phyloP scores from a whole-genome alignment of 2,329 filamentous ascomycete species.

The Xylariaceae sp. region DNA sequence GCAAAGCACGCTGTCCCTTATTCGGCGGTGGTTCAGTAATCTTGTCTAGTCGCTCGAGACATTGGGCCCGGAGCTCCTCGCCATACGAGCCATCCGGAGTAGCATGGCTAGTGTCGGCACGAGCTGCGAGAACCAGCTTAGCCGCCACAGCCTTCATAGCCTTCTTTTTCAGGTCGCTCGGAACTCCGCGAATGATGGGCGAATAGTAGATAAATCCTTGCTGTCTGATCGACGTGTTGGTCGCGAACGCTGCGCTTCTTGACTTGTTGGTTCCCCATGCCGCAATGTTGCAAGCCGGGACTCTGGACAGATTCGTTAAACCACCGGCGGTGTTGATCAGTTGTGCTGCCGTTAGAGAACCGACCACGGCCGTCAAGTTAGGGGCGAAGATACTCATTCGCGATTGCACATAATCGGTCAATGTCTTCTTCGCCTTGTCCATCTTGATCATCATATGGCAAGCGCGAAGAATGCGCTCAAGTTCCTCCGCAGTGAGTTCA shows the following conservation, averaged over 20 bases:
- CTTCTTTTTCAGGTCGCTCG: constrained; percentile 82
- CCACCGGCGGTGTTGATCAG: constrained; percentile 94
- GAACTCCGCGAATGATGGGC: constrained; percentile 78
- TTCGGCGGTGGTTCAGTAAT: constrained; percentile 87
- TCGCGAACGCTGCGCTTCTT: constrained; percentile 67
- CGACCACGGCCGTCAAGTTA: constrained; percentile 84
- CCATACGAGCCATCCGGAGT: constrained; percentile 78
- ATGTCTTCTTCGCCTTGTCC: constrained; percentile 76
- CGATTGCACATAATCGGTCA: constrained; percentile 93
- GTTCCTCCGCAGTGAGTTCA: constrained; percentile 68
- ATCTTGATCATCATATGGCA: constrained; percentile 86
- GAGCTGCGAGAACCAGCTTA: constrained; percentile 88
- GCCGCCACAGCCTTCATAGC: constrained; percentile 92
- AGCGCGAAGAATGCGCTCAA: constrained; percentile 67
- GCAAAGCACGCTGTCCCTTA: constrained; percentile 78
- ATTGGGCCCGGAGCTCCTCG: constrained; percentile 74
- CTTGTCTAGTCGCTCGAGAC: constrained; percentile 83
- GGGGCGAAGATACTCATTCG: constrained; percentile 96
- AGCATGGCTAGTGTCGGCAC: constrained; percentile 80
- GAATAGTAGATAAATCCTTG: constrained; percentile 94
- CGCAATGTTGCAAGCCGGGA: constrained; percentile 86
- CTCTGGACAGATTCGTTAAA: constrained; percentile 81
- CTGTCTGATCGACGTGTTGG: constrained; percentile 83
- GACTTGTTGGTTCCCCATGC: constrained; percentile 88
- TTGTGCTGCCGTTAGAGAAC: constrained; percentile 88